Conservation (phyloP, 179 eudicot species). For the Vitellaria paradoxa region DNA sequence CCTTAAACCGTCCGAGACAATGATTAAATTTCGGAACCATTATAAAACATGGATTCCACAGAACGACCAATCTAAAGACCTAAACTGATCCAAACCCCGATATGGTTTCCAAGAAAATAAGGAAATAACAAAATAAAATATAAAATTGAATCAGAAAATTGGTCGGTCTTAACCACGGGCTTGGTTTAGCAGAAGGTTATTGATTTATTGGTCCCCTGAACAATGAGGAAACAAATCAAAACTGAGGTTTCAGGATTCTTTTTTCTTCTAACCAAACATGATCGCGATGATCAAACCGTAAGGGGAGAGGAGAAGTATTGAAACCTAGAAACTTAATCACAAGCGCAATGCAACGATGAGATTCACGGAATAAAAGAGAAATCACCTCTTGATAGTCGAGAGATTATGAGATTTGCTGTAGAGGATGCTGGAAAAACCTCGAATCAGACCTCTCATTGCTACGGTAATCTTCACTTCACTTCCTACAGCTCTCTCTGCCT, state of each 20-base stretch:
- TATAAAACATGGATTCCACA: not conserved
- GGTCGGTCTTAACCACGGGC: too few species aligned
- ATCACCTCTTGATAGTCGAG: slow-evolving; percentile 3
- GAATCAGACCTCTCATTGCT: not conserved
- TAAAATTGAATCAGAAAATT: too few species aligned
- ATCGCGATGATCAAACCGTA: not conserved
- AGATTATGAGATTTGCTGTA: not conserved
- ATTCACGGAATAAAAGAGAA: not conserved
- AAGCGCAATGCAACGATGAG: not conserved
- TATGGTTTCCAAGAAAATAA: too few species aligned
- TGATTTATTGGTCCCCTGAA: not conserved
- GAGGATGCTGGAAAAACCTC: not conserved
- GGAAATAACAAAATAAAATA: too few species aligned
- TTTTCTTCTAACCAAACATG: not conserved
- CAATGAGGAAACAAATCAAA: not conserved
- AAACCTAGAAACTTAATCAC: not conserved
- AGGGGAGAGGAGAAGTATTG: not conserved
- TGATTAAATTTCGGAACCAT: not conserved
- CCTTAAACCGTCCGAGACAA: not conserved
- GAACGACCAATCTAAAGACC: not conserved
- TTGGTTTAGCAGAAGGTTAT: not conserved
- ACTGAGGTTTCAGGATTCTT: not conserved
- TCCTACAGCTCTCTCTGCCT: not conserved
- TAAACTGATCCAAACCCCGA: not conserved
- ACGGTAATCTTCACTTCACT: too few species aligned